Base-by-base conservation (phyloP, 2,329 filamentous ascomycete species). In the Calonectria crousiana region DNA sequence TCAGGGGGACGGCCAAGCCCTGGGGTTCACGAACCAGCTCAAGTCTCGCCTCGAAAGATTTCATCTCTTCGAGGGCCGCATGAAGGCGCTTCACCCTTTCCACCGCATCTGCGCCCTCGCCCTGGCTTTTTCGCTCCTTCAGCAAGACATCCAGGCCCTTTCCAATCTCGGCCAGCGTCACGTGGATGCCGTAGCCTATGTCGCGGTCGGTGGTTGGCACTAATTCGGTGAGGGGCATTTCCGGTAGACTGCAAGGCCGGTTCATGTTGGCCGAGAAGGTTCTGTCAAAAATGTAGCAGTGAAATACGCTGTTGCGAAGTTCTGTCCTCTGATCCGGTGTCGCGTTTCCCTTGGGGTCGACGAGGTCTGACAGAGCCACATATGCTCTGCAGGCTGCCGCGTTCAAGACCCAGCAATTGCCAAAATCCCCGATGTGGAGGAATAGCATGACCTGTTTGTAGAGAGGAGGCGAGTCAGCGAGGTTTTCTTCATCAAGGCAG, bases 201-300 rank as follows among this genome's bases (percentile, higher is more conserved):
- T 64, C 36, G 14, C n/a, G 16, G 4, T 52, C 36, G 10, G 8
- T 18, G 28, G 41, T 8, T 26, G 41, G 34, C 18, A 34, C 38
- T 4, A 53, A 36, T 4, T 38, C 26, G 11, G 20, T 6, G 26
- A 69, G 16, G 20, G 47, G 34, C 41, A 60, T 62, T 32, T 60
- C 52, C 18, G 67, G 67, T 2, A 69, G 23, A 11, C 52, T 60
- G 36, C 67, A 69, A 16, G 67, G 52, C 10, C 67, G 67, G 28
- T 62, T 53, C 52, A 62, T 60, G 26, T 58, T 69, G 9, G 53
- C 52, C 6, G 67, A 69, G 38, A 69, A 62, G 18, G 38, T 23
- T 20, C 44, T 69, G 67, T 69, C 67, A n/a, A 69, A 69, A 3
- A 69, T 9, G 52, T 44, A 69, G 20, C 67, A 69, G 28, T 69